A percentile compares a stretch with the other conserved stretches of the same genome.
Evolutionary conservation across 2,329 filamentous ascomycete species (phyloP).

Genomic region (Blastomyces gilchristii): DNA sequence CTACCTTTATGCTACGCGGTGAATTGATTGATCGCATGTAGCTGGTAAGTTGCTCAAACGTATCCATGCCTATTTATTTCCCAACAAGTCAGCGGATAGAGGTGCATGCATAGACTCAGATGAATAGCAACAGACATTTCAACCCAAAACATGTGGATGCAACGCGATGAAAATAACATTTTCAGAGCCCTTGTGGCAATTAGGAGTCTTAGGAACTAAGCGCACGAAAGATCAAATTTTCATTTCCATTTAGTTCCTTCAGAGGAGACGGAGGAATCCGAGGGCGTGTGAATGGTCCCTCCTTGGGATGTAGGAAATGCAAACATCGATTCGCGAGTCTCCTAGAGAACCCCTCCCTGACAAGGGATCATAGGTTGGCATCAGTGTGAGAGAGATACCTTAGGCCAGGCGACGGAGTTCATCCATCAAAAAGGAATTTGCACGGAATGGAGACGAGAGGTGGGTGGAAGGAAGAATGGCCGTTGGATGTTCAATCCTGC

Average conservation of each 20-base stretch:
- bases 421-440: slow-evolving; percentile 9
- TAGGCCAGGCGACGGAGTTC: slow-evolving; percentile 9
- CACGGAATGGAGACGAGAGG: slow-evolving; percentile 6
- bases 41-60: too few relatives aligned
- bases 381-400: slow-evolving; percentile 11
- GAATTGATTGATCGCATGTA: too few relatives aligned
- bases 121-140: too few relatives aligned
- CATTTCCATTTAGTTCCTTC: slow-evolving; percentile 1
- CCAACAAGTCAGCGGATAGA: too few relatives aligned
- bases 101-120: too few relatives aligned
- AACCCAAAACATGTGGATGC: too few relatives aligned
- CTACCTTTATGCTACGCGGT: too few relatives aligned
- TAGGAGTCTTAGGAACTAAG: too few relatives aligned
- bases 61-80: too few relatives aligned
- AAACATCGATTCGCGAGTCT: slow-evolving; percentile 1
- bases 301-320: slow-evolving; percentile 10
- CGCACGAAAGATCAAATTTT: background rate
- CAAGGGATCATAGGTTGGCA: slow-evolving; percentile 11
- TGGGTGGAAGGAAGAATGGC: slow-evolving; percentile 8
- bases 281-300: slow-evolving; percentile 5
- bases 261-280: slow-evolving; percentile 8
- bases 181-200: too few relatives aligned
- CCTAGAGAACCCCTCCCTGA: slow-evolving; percentile 13
- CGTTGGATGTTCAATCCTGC: slow-evolving; percentile 9
- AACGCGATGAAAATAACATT: too few relatives aligned